Percentiles rank a stretch among this genome's conserved stretches.
These are phyloP conservation scores for Petunia hybrid DNA, from an alignment of 305 asterid species.

Conservation along the genomic window DNA sequence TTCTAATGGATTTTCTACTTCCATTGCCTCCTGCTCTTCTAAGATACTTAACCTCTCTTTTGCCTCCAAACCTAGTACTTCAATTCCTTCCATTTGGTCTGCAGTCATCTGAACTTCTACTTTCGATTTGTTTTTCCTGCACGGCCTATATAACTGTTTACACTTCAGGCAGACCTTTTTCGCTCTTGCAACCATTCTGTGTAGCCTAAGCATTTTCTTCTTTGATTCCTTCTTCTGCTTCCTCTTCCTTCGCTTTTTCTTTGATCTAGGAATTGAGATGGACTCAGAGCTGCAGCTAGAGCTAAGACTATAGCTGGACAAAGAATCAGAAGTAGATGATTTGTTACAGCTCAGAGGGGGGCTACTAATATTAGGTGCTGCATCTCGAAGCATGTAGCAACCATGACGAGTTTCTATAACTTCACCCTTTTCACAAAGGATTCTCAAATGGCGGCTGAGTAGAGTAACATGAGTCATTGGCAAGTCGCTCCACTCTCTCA, in stretches of 20 bases:
- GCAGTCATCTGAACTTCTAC: not conserved
- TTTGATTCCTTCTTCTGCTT: conserved; percentile 8
- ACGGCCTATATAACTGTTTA: not conserved
- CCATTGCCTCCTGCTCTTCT: not conserved
- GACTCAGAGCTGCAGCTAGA: not conserved
- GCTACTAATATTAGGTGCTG: not conserved
- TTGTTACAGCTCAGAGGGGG: not conserved
- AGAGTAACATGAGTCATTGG: conserved; percentile 60
- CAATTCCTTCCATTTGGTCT: not conserved
- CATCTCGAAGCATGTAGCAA: conserved; percentile 38
- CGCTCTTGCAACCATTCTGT: not conserved
- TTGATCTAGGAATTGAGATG: not conserved
- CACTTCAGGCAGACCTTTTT: not conserved
- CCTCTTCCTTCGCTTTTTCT: not conserved
- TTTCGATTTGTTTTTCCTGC: not conserved
- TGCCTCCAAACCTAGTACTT: not conserved
- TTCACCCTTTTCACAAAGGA: conserved; percentile 45
- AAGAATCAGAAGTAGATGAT: not conserved
- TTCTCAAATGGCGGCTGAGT: conserved; percentile 52
- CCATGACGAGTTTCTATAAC: conserved; percentile 38
- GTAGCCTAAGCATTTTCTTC: not conserved
- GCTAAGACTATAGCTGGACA: not conserved
- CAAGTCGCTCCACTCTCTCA: conserved; percentile 44
- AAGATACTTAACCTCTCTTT: not conserved
- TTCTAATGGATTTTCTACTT: not conserved